Base-by-base conservation (phyloP, 768 basidiomycete genomes). In the Suillus subluteus region DNA sequence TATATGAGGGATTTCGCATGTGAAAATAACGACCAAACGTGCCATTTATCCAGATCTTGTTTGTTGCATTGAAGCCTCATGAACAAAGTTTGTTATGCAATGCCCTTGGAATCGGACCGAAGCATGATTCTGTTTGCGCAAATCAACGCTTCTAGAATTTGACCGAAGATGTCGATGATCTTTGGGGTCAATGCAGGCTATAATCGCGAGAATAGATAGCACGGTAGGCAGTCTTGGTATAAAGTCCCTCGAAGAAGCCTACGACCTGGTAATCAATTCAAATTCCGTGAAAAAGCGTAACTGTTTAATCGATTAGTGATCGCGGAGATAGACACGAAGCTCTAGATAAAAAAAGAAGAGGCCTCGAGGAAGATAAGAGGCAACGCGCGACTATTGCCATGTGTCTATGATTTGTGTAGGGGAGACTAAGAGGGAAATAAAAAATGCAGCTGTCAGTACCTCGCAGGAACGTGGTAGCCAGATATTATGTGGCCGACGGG, bases 1-100 rank as follows among this genome's bases (percentile, higher is more conserved):
- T 41, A 43, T 59, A 59, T 61, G 40, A 30, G 18, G 40, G 26
- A 43, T 43, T 41, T 59, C 40, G 18, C 23, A 61, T 61, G 58
- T 8, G 58, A 58, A 41, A 21, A 18, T 26, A 32, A 61, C 6
- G 21, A 18, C 26, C 26, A 61, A 30, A 43, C 40, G 30, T 43
- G 16, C 40, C 3, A 30, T 30, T 41, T 23, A 59, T 41, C 13
- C 23, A 26, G 1, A 59, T 40, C 23, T 18, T 30, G 18, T 55
- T 30, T 18, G 23, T 40, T 3, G 6, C 30, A 43, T 41, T 18
- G 26, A 43, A 61, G 40, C 26, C 58, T 61, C 40, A 4, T 61
- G 40, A 13, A 21, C 18, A 13, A 21, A 41, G 11, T 41, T 54
- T 26, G 23, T 41, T 38, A 23, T 59, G 55, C 32, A 12, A n/a